Percentiles rank a stretch among this genome's conserved stretches.
phyloP scores from a whole-genome alignment of 2,329 filamentous ascomycete genomes.

The Endothia cerciana region DNA sequence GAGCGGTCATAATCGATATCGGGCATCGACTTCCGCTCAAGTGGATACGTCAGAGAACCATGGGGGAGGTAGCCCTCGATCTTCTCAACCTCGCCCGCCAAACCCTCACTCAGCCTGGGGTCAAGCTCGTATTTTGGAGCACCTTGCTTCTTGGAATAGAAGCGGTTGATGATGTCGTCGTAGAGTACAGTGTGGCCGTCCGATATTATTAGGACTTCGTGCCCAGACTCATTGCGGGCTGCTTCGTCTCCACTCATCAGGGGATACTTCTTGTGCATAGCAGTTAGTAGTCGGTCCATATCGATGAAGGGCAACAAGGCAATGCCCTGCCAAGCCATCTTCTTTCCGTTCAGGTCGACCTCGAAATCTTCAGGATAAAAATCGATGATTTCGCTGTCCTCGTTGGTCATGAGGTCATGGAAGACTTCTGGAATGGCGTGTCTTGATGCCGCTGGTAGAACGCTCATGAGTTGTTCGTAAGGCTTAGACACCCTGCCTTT shows the following conservation, averaged over 20 bases:
- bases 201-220: slow-evolving; percentile 82
- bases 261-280: slow-evolving; percentile 83
- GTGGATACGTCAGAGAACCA: slow-evolving; percentile 76
- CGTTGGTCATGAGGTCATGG: slow-evolving; percentile 85
- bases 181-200: slow-evolving; percentile 81
- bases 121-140: slow-evolving; percentile 71
- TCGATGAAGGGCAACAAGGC: slow-evolving; percentile 95
- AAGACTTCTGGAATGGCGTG: slow-evolving; percentile 89
- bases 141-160: slow-evolving; percentile 89
- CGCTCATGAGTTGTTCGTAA: slow-evolving; percentile 98
- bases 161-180: slow-evolving; percentile 78
- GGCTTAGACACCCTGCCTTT: slow-evolving; percentile 86
- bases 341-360: slow-evolving; percentile 95
- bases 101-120: slow-evolving; percentile 72
- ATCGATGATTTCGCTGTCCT: slow-evolving; percentile 90
- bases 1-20: slow-evolving; percentile 84
- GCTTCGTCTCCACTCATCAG: slow-evolving; percentile 76
- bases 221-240: slow-evolving; percentile 77
- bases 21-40: slow-evolving; percentile 73
- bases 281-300: slow-evolving; percentile 79
- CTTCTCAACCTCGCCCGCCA: slow-evolving; percentile 81
- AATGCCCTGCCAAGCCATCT: slow-evolving; percentile 97
- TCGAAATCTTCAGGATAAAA: slow-evolving; percentile 97
- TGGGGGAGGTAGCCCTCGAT: slow-evolving; percentile 85
- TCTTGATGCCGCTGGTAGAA: slow-evolving; percentile 89